phyloP scores from a whole-genome alignment of 2,329 filamentous ascomycete species.

The Aspergillus eucalypticola region DNA sequence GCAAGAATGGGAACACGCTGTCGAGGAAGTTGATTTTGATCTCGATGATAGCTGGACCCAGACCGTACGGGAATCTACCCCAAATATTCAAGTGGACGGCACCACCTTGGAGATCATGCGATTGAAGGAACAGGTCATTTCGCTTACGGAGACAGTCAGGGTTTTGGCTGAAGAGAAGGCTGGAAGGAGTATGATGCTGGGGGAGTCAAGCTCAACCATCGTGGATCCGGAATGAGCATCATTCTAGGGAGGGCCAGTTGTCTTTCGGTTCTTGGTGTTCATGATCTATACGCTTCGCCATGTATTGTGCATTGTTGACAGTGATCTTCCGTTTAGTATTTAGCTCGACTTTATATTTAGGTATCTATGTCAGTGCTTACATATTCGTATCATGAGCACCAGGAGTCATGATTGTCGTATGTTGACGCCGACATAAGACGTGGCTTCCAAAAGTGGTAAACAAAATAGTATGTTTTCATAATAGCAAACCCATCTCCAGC shows the following conservation, averaged over 20 bases:
- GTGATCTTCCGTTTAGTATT: neutral
- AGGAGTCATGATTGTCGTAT: neutral
- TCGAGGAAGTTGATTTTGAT: constrained; percentile 71
- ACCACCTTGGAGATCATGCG: constrained; percentile 65
- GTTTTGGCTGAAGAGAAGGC: constrained; percentile 48
- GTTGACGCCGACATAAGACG: no score
- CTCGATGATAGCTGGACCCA: constrained; percentile 77
- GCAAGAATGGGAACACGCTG: constrained; percentile 91
- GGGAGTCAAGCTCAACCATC: constrained; percentile 17
- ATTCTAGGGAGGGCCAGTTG: neutral
- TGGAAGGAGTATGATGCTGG: constrained; percentile 9
- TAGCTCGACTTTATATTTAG: neutral
- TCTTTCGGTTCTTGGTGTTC: neutral
- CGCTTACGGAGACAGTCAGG: constrained; percentile 64
- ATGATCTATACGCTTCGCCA: neutral
- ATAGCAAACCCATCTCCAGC: no score
- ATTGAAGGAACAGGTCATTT: constrained; percentile 56
- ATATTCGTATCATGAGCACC: no score
- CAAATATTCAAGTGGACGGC: constrained; percentile 78
- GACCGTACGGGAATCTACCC: constrained; percentile 71
- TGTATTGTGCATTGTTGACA: neutral
- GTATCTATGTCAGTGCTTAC: neutral
- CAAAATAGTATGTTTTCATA: no score
- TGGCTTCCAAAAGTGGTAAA: no score
- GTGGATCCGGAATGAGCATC: constrained; percentile 5